Percentiles rank a stretch among this genome's conserved stretches.
phyloP scores from a whole-genome alignment of 2,329 filamentous ascomycete species.

The Aureobasidium mangrovei region DNA sequence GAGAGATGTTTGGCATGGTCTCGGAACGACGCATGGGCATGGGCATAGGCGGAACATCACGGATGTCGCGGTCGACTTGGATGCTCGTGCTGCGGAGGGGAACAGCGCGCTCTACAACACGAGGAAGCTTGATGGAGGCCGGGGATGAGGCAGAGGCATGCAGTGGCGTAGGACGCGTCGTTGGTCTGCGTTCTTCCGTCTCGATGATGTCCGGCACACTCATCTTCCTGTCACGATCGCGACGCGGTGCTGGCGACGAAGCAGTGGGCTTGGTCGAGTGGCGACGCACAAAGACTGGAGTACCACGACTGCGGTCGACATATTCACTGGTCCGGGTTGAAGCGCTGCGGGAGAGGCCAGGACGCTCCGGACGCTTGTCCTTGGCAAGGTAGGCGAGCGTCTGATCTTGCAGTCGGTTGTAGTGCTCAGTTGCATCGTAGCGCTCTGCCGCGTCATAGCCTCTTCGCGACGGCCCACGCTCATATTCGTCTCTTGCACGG shows the following conservation, averaged over 20 bases:
- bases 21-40: constrained; percentile 31
- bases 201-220: constrained; percentile 9
- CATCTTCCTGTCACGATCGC: constrained; percentile 13
- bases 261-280: constrained; percentile 21
- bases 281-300: constrained; percentile 20
- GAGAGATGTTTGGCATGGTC: constrained; percentile 30
- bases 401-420: constrained; percentile 18
- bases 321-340: constrained; percentile 23
- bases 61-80: constrained; percentile 16
- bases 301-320: constrained; percentile 21
- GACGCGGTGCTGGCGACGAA: constrained; percentile 16
- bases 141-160: constrained; percentile 30
- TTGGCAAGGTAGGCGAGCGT: constrained; percentile 24
- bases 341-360: constrained; percentile 21
- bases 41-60: constrained; percentile 25
- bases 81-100: constrained; percentile 22
- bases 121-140: constrained; percentile 21
- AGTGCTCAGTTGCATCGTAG: constrained; percentile 18
- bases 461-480: constrained; percentile 15
- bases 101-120: constrained; percentile 17
- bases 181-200: constrained; percentile 8
- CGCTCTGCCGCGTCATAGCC: neutral
- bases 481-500: constrained; percentile 11
- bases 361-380: constrained; percentile 19
- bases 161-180: constrained; percentile 26